Evolutionary conservation across 805 yeast species (phyloP).

Genomic region (Sugiyamaella mastotermitis): DNA sequence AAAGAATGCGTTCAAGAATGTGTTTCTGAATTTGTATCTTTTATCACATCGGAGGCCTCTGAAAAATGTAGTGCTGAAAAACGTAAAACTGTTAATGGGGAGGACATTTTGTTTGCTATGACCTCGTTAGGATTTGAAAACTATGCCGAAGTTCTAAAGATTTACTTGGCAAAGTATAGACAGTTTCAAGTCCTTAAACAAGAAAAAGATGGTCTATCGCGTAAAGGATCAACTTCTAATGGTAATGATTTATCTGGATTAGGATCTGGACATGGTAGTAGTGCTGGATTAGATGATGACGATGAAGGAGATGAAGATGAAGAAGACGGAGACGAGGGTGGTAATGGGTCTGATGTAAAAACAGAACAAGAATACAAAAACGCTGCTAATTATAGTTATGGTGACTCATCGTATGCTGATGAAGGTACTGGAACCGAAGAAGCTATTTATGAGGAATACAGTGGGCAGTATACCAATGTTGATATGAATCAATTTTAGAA

Average conservation of each 20-base stretch:
- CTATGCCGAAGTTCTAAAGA: slow-evolving; percentile 62
- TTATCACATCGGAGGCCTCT: slow-evolving; percentile 59
- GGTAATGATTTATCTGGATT: background rate
- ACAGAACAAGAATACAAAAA: slow-evolving; percentile 1
- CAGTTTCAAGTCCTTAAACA: slow-evolving; percentile 30
- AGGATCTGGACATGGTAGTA: slow-evolving; percentile 2
- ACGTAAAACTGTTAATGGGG: slow-evolving; percentile 66
- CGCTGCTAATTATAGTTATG: slow-evolving; percentile 1
- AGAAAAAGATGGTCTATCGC: slow-evolving; percentile 10
- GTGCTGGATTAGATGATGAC: slow-evolving; percentile 9
- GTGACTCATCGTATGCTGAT: slow-evolving; percentile 13
- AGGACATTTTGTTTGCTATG: slow-evolving; percentile 60
- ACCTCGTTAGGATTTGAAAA: slow-evolving; percentile 61
- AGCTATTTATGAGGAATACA: slow-evolving; percentile 24
- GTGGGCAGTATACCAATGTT: slow-evolving; percentile 26
- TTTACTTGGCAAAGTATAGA: slow-evolving; percentile 61
- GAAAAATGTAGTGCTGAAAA: slow-evolving; percentile 60
- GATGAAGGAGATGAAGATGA: slow-evolving; percentile 11
- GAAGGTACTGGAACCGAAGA: slow-evolving; percentile 2
- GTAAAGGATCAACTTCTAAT: background rate
- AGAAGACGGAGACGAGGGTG: slow-evolving; percentile 2
- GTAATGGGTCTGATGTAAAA: slow-evolving; percentile 1
- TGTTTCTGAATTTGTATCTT: slow-evolving; percentile 61
- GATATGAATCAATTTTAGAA: slow-evolving; percentile 16
- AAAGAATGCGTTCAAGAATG: slow-evolving; percentile 74